Evolutionary conservation across 768 basidiomycete species (phyloP).

Genomic region (Ramaria rubella): DNA sequence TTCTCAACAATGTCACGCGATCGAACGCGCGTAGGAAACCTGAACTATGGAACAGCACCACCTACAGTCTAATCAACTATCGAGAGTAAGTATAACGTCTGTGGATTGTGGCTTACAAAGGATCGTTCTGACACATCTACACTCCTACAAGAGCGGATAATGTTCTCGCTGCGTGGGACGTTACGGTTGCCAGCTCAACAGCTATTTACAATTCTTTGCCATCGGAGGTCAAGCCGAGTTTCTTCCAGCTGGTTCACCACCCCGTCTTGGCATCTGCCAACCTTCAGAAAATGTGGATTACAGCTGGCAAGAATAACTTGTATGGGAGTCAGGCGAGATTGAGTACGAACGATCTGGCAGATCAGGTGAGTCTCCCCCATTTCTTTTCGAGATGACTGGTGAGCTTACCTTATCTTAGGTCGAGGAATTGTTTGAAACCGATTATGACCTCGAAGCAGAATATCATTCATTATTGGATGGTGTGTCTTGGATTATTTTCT

Average conservation of each 20-base stretch:
- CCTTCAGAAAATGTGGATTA: slow-evolving; percentile 50
- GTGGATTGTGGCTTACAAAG: no score
- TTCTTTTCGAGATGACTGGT: background rate
- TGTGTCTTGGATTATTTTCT: background rate
- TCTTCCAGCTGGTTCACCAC: slow-evolving; percentile 68
- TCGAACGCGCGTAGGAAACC: slow-evolving; percentile 59
- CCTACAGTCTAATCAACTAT: slow-evolving; percentile 61
- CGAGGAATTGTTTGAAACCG: slow-evolving; percentile 50
- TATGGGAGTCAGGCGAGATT: slow-evolving; percentile 57
- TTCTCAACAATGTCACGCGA: slow-evolving; percentile 50
- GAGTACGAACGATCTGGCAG: slow-evolving; percentile 52
- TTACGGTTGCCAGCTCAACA: slow-evolving; percentile 42
- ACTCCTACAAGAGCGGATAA: slow-evolving; percentile 37
- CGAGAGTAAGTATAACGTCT: slow-evolving; percentile 66
- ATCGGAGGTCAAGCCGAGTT: slow-evolving; percentile 44
- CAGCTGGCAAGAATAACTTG: slow-evolving; percentile 54
- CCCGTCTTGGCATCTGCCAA: slow-evolving; percentile 54
- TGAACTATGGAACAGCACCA: no score
- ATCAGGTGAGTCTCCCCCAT: slow-evolving; percentile 20
- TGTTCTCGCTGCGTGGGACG: slow-evolving; percentile 45
- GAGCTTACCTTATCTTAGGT: slow-evolving; percentile 33
- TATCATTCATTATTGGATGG: slow-evolving; percentile 51
- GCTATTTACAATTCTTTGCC: slow-evolving; percentile 49
- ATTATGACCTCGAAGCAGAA: slow-evolving; percentile 52
- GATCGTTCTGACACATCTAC: background rate